Evolutionary conservation across 371 early-diverging fungal genomes (phyloP).

Genomic region (Mortierella sp.): DNA sequence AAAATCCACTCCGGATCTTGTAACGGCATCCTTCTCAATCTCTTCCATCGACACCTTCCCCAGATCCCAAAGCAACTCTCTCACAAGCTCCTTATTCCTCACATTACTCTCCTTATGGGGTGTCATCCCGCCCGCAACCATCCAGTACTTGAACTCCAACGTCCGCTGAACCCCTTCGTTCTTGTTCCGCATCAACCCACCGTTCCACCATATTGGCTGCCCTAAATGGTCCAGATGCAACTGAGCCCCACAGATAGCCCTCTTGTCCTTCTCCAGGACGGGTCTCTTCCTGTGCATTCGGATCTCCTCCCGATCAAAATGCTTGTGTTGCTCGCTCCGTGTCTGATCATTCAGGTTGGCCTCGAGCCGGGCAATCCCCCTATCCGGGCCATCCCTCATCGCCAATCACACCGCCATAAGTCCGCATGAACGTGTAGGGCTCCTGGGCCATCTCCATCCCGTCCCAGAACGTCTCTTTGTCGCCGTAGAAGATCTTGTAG

Average conservation of each 20-base stretch:
- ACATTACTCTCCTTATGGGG: conserved; percentile 18
- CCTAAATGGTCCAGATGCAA: conserved; percentile 57
- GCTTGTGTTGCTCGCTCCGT: neutral
- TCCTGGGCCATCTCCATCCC: conserved; percentile 67
- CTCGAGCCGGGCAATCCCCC: neutral
- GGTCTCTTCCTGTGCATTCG: neutral
- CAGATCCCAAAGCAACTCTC: conserved; percentile 17
- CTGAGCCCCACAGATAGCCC: conserved; percentile 65
- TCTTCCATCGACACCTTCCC: conserved; percentile 10
- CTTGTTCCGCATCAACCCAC: conserved; percentile 60
- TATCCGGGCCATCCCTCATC: conserved; percentile 58
- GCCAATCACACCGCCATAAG: conserved; percentile 63
- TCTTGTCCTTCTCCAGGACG: conserved; percentile 40
- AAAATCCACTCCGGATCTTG: conserved; percentile 34
- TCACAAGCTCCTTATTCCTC: neutral
- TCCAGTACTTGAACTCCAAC: conserved; percentile 49
- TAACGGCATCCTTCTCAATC: neutral
- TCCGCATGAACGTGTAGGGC: conserved; percentile 63
- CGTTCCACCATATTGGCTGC: conserved; percentile 63
- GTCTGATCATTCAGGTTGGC: neutral
- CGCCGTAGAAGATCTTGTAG: conserved; percentile 55
- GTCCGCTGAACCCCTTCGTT: conserved; percentile 55
- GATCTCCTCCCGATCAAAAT: neutral
- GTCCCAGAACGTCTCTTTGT: conserved; percentile 68
- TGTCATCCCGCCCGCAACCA: conserved; percentile 21